Base-by-base conservation (phyloP, 2,329 filamentous ascomycete genomes). In the Arthrobotrys conoides region DNA sequence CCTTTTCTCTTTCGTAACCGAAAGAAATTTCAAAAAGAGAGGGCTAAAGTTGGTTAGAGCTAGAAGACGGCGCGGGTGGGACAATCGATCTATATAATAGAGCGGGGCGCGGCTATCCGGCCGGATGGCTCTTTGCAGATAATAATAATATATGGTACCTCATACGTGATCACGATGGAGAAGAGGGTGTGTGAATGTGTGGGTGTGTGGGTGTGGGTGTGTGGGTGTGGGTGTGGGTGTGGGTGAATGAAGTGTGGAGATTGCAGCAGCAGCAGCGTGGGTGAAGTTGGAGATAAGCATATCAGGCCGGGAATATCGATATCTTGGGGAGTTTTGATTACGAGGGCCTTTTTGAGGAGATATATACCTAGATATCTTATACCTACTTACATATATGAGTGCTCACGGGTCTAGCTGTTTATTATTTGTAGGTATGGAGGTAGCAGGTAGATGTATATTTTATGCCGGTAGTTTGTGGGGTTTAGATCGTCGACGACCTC, bases 51-150 rank as follows among this genome's bases (percentile, higher is more conserved):
- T n/a, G n/a, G n/a, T n/a, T n/a, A n/a, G n/a, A 30, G 27, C 27
- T 30, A 30, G 27, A 30, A 30, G 27, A 12, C 53, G 16, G 71
- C 44, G 71, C 44, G 71, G 64, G 64, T 46, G 63, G 55, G 64
- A 67, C 46, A n/a, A 55, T 61, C 53, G 64, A 68, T 69, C 64
- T 72, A 67, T 73, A n/a, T 51, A 49, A 49, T 51, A 68, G 22
- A 76, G 65, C 66, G 65, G 71, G 71, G 24, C 66, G 65, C 72
- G 72, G 72, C 66, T 76, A 76, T 51, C 51, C 66, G 72, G 65
- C 71, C 64, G 64, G 71, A 57, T 41, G 53, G 67, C 53, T 63
- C 30, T 63, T 38, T 70, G 65, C 44, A n/a, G n/a, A n/a, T n/a
- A n/a, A n/a, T n/a, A n/a, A n/a, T n/a, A n/a, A n/a, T n/a, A 75